Evolutionary conservation across 768 basidiomycete genomes (phyloP), one percentile per base, ranked within the genome.

Genomic region (Pulveroboletus sp.): DNA sequence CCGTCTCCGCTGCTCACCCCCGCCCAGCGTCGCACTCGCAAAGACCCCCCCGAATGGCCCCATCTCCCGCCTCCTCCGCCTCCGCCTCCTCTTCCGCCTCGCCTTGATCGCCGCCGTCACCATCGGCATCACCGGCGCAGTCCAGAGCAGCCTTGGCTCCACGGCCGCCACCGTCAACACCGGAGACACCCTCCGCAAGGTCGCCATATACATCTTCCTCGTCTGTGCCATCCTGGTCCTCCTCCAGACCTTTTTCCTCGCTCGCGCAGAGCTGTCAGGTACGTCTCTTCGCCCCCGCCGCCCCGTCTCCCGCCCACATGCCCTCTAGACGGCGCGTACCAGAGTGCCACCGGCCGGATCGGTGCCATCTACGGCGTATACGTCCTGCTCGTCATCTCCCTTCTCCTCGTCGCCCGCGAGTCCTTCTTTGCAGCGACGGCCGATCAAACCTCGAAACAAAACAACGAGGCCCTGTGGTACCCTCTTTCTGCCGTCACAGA

Each of bases 401-500:
- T 58, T 27, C 54, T 66, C 25, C 62, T 67, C 20, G 43, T 72
- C 39, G 52, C 41, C 1, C 62, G 66, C 19, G 63, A 69, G 41
- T 52, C 55, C 40, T 70, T 70, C 59, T 60, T 68, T 21, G 42
- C 61, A 50, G 65, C 60, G 6, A 69, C 64, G 6, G 43, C 45
- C 23, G 33, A 34, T 40, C 34, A 61, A 1, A 2, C 20, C 2
- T n/a, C 40, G 0, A 14, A 40, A 4, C 66, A 69, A 42, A 56
- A 60, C 35, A 57, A 64, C 14, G 67, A 71, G 37, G 52, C 45
- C 1, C 27, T 68, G 8, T 69, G 66, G 62, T 70, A 69, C 33
- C 68, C 69, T 4, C 53, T 72, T 24, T 31, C 62, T 19, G 71
- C 51, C 2, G 43, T 65, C 13, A 57, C 71, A 11, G 69, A 72